A percentile compares a stretch with the other conserved stretches of the same genome.
Evolutionary conservation across 2,329 filamentous ascomycete species (phyloP).

Genomic region (Calonectria henricotiae): DNA sequence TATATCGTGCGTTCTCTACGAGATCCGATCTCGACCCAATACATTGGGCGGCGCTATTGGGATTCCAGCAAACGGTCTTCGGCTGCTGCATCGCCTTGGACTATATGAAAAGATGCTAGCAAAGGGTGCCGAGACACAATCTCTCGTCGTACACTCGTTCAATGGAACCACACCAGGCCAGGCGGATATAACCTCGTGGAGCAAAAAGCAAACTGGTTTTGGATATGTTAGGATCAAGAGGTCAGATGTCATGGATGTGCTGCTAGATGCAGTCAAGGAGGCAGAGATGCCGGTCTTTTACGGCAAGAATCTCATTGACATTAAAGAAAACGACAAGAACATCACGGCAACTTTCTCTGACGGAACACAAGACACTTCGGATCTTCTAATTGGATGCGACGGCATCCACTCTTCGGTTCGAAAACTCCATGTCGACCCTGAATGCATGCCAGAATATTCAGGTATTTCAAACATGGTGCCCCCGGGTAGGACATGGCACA

Average conservation of each 20-base stretch:
- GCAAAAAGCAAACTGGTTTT: neutral
- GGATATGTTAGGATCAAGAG: slow-evolving; percentile 12
- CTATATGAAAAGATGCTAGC: slow-evolving; percentile 6
- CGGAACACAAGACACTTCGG: neutral
- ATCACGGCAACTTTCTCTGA: neutral
- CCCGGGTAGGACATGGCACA: slow-evolving; percentile 3
- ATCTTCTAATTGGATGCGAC: slow-evolving; percentile 5
- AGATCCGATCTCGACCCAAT: slow-evolving; percentile 1
- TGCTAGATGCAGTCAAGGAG: neutral
- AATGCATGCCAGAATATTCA: slow-evolving; percentile 4
- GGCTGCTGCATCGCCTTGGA: neutral
- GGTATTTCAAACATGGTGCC: slow-evolving; percentile 17
- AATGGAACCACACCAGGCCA: neutral
- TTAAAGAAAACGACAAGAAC: neutral
- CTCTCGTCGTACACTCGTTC: neutral
- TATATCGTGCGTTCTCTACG: slow-evolving; percentile 12
- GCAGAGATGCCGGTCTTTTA: neutral
- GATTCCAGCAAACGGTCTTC: slow-evolving; percentile 4
- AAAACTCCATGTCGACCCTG: neutral
- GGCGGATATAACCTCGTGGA: neutral
- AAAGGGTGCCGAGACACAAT: neutral
- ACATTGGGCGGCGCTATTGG: slow-evolving; percentile 1
- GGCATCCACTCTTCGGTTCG: slow-evolving; percentile 7
- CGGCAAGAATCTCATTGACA: neutral
- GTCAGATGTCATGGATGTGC: neutral